These are phyloP conservation scores for Kwoniella dejecticola DNA, from an alignment of 768 basidiomycete species.

Conservation along the genomic window DNA sequence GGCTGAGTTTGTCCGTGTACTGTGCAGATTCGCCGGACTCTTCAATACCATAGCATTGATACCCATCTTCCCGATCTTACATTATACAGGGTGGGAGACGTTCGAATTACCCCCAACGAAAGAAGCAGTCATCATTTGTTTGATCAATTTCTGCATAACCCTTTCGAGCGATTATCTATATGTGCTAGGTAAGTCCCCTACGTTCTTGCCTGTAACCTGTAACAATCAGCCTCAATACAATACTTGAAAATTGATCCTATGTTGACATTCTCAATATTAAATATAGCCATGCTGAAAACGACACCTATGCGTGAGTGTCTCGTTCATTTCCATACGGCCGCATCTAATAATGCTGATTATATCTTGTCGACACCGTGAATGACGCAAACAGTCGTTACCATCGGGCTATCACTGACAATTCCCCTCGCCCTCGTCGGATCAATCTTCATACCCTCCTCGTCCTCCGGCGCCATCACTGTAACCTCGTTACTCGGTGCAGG, in stretches of 20 bases:
- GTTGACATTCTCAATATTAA: too few species aligned
- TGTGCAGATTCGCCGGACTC: slow-evolving; percentile 74
- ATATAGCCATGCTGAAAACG: slow-evolving; percentile 94
- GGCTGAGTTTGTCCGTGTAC: too few species aligned
- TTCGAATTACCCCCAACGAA: slow-evolving; percentile 69
- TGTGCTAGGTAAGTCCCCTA: slow-evolving; percentile 49
- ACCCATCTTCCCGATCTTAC: slow-evolving; percentile 76
- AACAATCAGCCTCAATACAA: not conserved
- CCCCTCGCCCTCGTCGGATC: slow-evolving; percentile 88
- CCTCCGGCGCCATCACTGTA: slow-evolving; percentile 55
- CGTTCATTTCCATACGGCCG: not conserved
- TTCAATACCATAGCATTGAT: slow-evolving; percentile 76
- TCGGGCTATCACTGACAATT: slow-evolving; percentile 90
- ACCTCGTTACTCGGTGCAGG: slow-evolving; percentile 73
- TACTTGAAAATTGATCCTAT: not conserved
- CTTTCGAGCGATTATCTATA: slow-evolving; percentile 73
- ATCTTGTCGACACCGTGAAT: not conserved
- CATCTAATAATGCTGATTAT: not conserved
- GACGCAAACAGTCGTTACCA: slow-evolving; percentile 67
- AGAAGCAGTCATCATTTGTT: slow-evolving; percentile 59
- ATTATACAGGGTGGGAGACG: slow-evolving; percentile 70
- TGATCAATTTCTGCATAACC: slow-evolving; percentile 79
- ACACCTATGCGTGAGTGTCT: slow-evolving; percentile 63
- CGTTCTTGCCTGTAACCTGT: too few species aligned
- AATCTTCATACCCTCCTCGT: slow-evolving; percentile 63